These are phyloP conservation scores for Verbena officinalis DNA, from an alignment of 257 asterid genomes.

Conservation along the genomic window DNA sequence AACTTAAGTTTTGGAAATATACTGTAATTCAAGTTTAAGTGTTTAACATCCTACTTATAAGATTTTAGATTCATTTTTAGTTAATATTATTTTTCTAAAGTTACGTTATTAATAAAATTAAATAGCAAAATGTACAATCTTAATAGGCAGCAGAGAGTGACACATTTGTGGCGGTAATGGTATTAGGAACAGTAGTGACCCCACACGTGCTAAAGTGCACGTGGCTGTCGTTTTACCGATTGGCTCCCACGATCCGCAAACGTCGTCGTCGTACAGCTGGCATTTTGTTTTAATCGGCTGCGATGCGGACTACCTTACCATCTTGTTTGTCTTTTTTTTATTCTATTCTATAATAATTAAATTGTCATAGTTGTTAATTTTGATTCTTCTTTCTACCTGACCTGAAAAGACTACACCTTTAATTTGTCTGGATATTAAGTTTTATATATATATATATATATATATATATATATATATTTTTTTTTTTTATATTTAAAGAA, in stretches of 20 bases:
- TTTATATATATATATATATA: no score
- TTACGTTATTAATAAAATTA: no score
- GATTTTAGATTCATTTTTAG: no score
- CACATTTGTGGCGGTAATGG: slow-evolving; percentile 14
- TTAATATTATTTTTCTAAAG: no score
- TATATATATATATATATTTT: no score
- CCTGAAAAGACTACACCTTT: no score
- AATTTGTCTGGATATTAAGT: no score
- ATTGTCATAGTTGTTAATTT: neutral
- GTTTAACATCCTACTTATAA: no score
- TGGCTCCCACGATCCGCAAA: slow-evolving; percentile 22
- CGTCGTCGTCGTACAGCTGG: slow-evolving; percentile 49
- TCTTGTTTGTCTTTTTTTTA: neutral
- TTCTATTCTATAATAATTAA: neutral
- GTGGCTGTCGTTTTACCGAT: slow-evolving; percentile 31
- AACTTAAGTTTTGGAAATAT: no score
- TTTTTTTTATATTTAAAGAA: no score
- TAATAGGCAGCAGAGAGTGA: slow-evolving; percentile 32
- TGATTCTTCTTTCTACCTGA: neutral
- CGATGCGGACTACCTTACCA: neutral
- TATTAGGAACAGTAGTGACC: slow-evolving; percentile 28
- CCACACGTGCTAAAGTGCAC: slow-evolving; percentile 35
- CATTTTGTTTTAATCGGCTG: slow-evolving; percentile 30
- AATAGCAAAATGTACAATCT: slow-evolving; percentile 23
- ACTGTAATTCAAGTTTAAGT: no score